Conservation (phyloP, 306 rosid species). For the Prunus mira region DNA sequence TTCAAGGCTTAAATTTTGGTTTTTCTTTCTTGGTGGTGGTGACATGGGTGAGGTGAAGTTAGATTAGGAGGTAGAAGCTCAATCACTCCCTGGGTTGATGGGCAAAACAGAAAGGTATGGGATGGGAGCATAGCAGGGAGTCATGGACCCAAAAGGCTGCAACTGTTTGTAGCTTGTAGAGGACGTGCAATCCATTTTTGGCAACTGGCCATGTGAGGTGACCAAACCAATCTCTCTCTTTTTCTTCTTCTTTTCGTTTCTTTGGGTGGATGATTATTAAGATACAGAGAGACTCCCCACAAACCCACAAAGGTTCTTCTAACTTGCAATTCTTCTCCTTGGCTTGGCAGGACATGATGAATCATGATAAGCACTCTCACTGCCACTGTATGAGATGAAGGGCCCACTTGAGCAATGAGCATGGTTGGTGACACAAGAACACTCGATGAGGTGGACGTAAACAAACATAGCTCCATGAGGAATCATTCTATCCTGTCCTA, state of each 20-base stretch:
- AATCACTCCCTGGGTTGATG: background rate
- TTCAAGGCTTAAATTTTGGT: too few relatives aligned
- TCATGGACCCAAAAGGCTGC: constrained; percentile 20
- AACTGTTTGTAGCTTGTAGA: constrained; percentile 10
- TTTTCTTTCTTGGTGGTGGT: background rate
- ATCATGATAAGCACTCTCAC: background rate
- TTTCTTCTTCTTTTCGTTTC: background rate
- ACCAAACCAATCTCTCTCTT: background rate
- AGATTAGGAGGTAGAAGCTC: background rate
- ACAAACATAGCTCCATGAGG: background rate
- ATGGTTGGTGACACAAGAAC: background rate
- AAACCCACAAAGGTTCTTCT: background rate
- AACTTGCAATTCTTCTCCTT: background rate
- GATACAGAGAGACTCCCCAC: constrained; percentile 6
- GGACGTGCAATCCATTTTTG: constrained; percentile 6
- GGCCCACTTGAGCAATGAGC: background rate
- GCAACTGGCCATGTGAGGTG: constrained; percentile 45
- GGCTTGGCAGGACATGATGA: background rate
- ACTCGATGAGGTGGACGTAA: background rate
- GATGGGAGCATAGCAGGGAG: background rate
- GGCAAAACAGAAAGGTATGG: constrained; percentile 1
- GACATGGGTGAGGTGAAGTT: background rate
- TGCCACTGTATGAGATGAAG: background rate
- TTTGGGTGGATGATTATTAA: background rate
- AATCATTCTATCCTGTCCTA: too few relatives aligned